Conservation (phyloP, 2,329 filamentous ascomycete species). For the Penicillium aurantiogriseum region DNA sequence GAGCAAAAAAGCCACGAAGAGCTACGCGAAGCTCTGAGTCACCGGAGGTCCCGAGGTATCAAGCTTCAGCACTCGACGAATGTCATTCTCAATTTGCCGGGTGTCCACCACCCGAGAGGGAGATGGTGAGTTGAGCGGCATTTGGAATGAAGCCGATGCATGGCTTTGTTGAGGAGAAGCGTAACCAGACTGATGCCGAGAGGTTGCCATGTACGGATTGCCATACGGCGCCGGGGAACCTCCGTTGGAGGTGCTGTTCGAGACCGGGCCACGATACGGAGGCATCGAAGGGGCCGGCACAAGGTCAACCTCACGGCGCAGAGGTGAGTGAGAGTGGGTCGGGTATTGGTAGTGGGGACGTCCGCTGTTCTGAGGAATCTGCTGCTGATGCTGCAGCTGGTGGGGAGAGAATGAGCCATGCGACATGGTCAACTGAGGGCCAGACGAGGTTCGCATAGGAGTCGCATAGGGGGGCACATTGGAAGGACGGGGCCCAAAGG, state of each 20-base stretch:
- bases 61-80: constrained; percentile 49
- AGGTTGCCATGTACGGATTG: constrained; percentile 20
- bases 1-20: too few species aligned
- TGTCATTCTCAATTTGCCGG: constrained; percentile 49
- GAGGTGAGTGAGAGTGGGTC: constrained; percentile 29
- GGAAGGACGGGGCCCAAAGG: constrained; percentile 19
- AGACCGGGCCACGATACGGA: background rate
- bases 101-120: constrained; percentile 36
- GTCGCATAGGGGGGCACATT: constrained; percentile 33
- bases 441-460: constrained; percentile 34
- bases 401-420: constrained; percentile 17
- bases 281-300: constrained; percentile 4
- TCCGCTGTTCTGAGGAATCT: constrained; percentile 16
- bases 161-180: constrained; percentile 26
- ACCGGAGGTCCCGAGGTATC: constrained; percentile 33
- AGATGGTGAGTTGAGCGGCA: constrained; percentile 25
- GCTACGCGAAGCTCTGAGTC: constrained; percentile 31
- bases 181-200: constrained; percentile 15
- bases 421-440: constrained; percentile 31
- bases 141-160: constrained; percentile 21
- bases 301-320: constrained; percentile 31
- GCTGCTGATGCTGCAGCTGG: constrained; percentile 15
- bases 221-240: constrained; percentile 24
- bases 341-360: constrained; percentile 24
- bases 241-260: constrained; percentile 7